Evolutionary conservation across 2,329 filamentous ascomycete genomes (phyloP).

Genomic region (Alternaria arborescens): DNA sequence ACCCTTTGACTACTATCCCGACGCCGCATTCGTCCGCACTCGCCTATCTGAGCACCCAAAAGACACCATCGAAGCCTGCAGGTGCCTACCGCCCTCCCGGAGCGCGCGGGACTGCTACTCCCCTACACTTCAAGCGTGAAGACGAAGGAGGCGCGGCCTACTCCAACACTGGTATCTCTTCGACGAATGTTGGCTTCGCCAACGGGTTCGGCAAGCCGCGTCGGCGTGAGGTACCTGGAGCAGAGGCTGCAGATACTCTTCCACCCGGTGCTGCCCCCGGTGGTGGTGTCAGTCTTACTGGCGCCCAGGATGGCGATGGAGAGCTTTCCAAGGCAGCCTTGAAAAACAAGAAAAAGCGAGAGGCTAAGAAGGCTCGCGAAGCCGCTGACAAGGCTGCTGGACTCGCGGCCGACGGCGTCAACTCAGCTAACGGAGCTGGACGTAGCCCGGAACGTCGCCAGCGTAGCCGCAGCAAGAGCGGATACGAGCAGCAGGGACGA

Average conservation of each 20-base stretch:
- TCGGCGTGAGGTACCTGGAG: conserved; percentile 85
- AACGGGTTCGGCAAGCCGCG: conserved; percentile 82
- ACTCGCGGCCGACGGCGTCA: conserved; percentile 42
- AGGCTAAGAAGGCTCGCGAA: conserved; percentile 90
- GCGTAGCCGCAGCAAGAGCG: conserved; percentile 59
- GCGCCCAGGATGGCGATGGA: conserved; percentile 73
- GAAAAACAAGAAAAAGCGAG: conserved; percentile 99
- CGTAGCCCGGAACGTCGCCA: conserved; percentile 74
- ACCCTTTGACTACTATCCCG: conserved; percentile 78
- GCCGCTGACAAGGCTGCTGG: conserved; percentile 63
- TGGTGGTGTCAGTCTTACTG: conserved; percentile 71
- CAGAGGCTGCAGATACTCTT: conserved; percentile 72
- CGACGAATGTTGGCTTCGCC: conserved; percentile 61
- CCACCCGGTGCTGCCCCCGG: conserved; percentile 75
- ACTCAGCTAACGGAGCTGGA: conserved; percentile 46
- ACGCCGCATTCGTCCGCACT: conserved; percentile 82
- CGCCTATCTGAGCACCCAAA: conserved; percentile 82
- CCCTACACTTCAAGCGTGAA: conserved; percentile 95
- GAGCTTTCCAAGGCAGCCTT: conserved; percentile 82
- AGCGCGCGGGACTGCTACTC: conserved; percentile 86
- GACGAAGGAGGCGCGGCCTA: conserved; percentile 95
- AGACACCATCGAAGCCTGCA: conserved; percentile 96
- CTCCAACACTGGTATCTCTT: conserved; percentile 78
- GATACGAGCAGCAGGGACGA: conserved; percentile 36
- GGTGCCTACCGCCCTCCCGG: conserved; percentile 96